Conservation (phyloP, 2,329 filamentous ascomycete genomes). For the Botryotinia narcissicola region DNA sequence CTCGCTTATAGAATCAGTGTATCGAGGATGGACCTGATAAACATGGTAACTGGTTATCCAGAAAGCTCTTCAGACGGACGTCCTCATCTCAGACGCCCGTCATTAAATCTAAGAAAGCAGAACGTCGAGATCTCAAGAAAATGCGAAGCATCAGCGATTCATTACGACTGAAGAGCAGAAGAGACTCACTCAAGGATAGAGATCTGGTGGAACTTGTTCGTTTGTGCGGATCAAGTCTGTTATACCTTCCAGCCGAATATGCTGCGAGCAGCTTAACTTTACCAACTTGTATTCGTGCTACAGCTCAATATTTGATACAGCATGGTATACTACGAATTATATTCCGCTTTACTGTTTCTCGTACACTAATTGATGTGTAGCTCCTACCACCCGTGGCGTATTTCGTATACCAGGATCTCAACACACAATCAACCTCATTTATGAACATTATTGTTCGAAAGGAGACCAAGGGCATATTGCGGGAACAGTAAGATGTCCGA, state of each 20-base stretch:
- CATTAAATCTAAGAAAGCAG: slow-evolving; percentile 29
- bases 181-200: slow-evolving; percentile 48
- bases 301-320: slow-evolving; percentile 61
- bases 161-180: slow-evolving; percentile 46
- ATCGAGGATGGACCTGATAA: slow-evolving; percentile 29
- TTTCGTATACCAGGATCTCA: slow-evolving; percentile 62
- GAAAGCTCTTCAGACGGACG: slow-evolving; percentile 41
- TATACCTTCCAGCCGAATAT: slow-evolving; percentile 60
- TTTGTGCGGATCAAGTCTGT: slow-evolving; percentile 59
- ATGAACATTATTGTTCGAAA: slow-evolving; percentile 60
- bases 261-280: slow-evolving; percentile 55
- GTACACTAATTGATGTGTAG: slow-evolving; percentile 30
- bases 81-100: slow-evolving; percentile 39
- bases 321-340: slow-evolving; percentile 47
- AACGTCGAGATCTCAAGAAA: slow-evolving; percentile 40
- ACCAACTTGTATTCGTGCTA: slow-evolving; percentile 65
- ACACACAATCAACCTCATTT: slow-evolving; percentile 54
- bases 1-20: slow-evolving; percentile 9
- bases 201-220: slow-evolving; percentile 59
- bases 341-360: not conserved
- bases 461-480: slow-evolving; percentile 49
- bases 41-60: slow-evolving; percentile 41
- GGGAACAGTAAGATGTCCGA: slow-evolving; percentile 57
- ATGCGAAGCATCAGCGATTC: slow-evolving; percentile 57
- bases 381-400: slow-evolving; percentile 51